phyloP scores from a whole-genome alignment of 169 alveolate species.

The Plasmodium gonderi region DNA sequence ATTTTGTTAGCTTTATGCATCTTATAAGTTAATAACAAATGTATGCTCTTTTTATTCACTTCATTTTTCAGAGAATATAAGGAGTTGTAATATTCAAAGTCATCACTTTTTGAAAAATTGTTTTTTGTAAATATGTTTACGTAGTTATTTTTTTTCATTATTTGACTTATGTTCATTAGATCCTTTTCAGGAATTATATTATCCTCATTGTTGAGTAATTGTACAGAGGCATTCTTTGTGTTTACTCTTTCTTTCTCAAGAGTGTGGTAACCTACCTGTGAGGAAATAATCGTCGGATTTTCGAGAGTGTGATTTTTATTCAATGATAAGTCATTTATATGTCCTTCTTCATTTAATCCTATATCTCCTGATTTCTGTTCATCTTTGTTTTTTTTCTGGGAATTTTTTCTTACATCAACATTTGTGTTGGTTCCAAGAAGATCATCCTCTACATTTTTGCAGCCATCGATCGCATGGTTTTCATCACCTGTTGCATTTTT shows the following conservation, averaged over 20 bases:
- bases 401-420: background rate
- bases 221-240: background rate
- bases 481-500: background rate
- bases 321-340: background rate
- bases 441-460: background rate
- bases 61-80: conserved; percentile 27
- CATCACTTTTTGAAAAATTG: conserved; percentile 19
- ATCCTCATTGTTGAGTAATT: background rate
- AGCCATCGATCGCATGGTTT: background rate
- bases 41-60: conserved; percentile 14
- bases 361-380: background rate
- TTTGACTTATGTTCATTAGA: conserved; percentile 22
- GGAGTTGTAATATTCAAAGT: conserved; percentile 41
- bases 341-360: background rate
- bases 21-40: conserved; percentile 40
- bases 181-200: conserved; percentile 35
- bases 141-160: conserved; percentile 52
- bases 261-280: background rate
- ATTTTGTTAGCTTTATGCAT: conserved; percentile 33
- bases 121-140: conserved; percentile 68
- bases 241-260: background rate
- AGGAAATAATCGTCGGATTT: background rate
- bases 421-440: background rate
- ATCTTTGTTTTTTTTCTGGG: background rate
- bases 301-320: background rate